Evolutionary conservation across 2,329 filamentous ascomycete species (phyloP).

Genomic region (Clarireedia sp.): DNA sequence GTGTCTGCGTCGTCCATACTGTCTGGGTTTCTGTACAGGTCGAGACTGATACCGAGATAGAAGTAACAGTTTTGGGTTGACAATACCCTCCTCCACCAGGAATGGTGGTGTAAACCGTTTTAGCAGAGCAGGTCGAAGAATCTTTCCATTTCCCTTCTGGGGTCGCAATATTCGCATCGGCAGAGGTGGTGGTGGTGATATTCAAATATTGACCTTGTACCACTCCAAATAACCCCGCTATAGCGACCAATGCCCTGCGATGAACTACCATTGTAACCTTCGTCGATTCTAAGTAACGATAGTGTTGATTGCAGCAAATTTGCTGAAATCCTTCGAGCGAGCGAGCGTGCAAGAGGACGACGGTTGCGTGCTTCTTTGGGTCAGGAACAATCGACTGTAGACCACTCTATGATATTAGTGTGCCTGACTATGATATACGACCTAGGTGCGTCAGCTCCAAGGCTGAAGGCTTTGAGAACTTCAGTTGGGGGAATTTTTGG

Average conservation of each 20-base stretch:
- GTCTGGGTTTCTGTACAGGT: neutral
- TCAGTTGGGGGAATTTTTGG: neutral
- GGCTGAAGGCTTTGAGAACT: slow-evolving; percentile 1
- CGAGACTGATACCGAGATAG: neutral
- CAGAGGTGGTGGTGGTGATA: neutral
- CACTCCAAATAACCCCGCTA: slow-evolving; percentile 14
- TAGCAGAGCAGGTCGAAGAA: neutral
- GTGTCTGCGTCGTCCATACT: neutral
- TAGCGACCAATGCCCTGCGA: slow-evolving; percentile 4
- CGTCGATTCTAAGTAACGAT: slow-evolving; percentile 19
- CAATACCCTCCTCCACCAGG: neutral
- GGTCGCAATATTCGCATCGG: too few relatives aligned
- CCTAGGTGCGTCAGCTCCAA: neutral
- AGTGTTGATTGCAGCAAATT: slow-evolving; percentile 16
- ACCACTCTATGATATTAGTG: neutral
- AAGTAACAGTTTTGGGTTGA: slow-evolving; percentile 13
- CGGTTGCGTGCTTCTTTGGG: slow-evolving; percentile 15
- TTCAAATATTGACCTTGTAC: slow-evolving; percentile 12
- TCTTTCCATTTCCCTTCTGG: neutral
- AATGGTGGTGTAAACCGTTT: neutral
- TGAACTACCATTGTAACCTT: slow-evolving; percentile 9
- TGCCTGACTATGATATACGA: slow-evolving; percentile 11
- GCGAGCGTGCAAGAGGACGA: slow-evolving; percentile 13
- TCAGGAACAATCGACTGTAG: slow-evolving; percentile 14
- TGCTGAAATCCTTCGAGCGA: slow-evolving; percentile 22